Base-by-base conservation (phyloP, 371 early-diverging fungal species). In the Entomophthora muscae region DNA sequence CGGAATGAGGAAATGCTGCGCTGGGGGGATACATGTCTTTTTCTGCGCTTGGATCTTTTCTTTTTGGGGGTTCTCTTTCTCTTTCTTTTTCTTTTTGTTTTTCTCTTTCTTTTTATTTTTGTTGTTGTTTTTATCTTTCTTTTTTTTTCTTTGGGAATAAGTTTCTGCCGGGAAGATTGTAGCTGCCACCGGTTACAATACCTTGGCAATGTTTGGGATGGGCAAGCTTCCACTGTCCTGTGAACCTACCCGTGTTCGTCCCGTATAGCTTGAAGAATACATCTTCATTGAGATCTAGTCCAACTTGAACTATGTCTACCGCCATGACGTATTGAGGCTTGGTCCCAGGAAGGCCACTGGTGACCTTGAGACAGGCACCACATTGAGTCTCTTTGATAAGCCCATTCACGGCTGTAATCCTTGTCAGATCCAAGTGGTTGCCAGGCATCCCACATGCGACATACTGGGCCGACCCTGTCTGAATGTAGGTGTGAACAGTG, bases 371-470 rank as follows among this genome's bases (percentile, higher is more conserved):
- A 65, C 80, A 80, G 24, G 72, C 64, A 22, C 76, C 76, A 61
- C 80, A 80, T 23, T 66, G 70, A 59, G 74, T 66, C 42, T 42
- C 10, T 17, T 42, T 42, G 42, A 10, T 42, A 68, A 80, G 71
- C 0, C 65, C 66, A 66, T 76, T 68, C 5, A 80, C 78, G 10
- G 80, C 80, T 5, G 79, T 78, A 57, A 80, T 77, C 22, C 76
- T 71, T 1, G 75, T 68, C 27, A 78, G 26, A 58, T 80, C 75
- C n/a, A 80, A 65, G 22, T 71, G 54, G 21, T 66, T 68, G 30
- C 76, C 79, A 10, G 78, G 75, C 70, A 76, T 72, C n/a, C 77
- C 79, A 63, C 79, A 80, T 2, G 73, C 71, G 3, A 78, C 76
- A 32, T 42, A 42, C 42, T 42, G 42, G 10, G 5, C 10, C 10